These are phyloP conservation scores for Diaporthe sp. DNA, from an alignment of 2,329 filamentous ascomycete genomes.

Conservation along the genomic window DNA sequence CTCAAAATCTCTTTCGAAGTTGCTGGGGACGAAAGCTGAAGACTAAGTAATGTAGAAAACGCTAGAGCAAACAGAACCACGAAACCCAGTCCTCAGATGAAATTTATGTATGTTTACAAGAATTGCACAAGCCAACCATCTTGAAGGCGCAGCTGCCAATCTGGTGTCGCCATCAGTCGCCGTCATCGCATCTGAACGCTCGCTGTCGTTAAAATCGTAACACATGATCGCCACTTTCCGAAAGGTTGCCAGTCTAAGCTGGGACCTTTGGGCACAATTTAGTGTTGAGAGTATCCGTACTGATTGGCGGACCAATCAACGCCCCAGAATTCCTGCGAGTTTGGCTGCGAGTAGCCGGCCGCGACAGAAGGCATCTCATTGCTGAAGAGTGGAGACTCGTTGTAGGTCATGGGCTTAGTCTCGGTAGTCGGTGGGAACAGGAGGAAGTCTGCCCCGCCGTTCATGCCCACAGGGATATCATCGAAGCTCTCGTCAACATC, in stretches of 20 bases:
- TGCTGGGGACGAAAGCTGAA: slow-evolving; percentile 6
- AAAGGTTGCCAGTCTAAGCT: background rate
- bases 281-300: slow-evolving; percentile 49
- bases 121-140: slow-evolving; percentile 30
- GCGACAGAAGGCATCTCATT: slow-evolving; percentile 63
- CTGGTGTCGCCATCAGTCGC: slow-evolving; percentile 18
- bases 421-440: slow-evolving; percentile 65
- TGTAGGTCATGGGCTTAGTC: slow-evolving; percentile 57
- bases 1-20: background rate
- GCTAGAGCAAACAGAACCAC: slow-evolving; percentile 32
- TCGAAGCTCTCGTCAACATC: slow-evolving; percentile 77
- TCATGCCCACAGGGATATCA: slow-evolving; percentile 60
- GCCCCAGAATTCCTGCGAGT: slow-evolving; percentile 65
- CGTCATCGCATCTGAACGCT: background rate
- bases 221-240: slow-evolving; percentile 15
- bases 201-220: slow-evolving; percentile 39
- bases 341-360: slow-evolving; percentile 65
- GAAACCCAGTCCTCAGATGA: slow-evolving; percentile 17
- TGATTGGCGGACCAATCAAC: slow-evolving; percentile 57
- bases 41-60: slow-evolving; percentile 20
- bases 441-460: slow-evolving; percentile 72
- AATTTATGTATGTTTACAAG: slow-evolving; percentile 29
- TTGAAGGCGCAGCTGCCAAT: slow-evolving; percentile 31
- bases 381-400: slow-evolving; percentile 59
- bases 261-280: slow-evolving; percentile 35